Evolutionary conservation across 306 rosid species (phyloP).

Genomic region (Fragaria iinumae): DNA sequence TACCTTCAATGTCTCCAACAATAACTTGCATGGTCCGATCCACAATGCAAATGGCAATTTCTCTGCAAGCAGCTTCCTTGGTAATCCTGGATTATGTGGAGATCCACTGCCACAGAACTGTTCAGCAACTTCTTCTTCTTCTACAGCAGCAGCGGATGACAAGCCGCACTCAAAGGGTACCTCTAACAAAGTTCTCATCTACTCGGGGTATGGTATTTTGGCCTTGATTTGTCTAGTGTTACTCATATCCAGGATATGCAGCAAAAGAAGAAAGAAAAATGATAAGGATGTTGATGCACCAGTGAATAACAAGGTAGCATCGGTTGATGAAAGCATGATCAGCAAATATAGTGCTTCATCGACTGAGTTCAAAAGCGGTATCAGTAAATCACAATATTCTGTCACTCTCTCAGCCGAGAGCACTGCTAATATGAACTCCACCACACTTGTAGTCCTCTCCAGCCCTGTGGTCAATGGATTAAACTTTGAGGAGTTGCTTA

Average conservation of each 20-base stretch:
- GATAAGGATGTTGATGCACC: constrained; percentile 26
- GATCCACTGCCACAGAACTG: constrained; percentile 49
- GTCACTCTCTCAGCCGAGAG: constrained; percentile 44
- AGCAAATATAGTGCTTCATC: constrained; percentile 36
- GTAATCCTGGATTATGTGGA: constrained; percentile 68
- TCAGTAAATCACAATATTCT: constrained; percentile 49
- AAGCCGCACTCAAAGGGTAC: constrained; percentile 37
- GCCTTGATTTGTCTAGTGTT: constrained; percentile 38
- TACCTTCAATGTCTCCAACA: constrained; percentile 54
- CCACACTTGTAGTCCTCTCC: constrained; percentile 63
- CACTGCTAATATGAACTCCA: constrained; percentile 35
- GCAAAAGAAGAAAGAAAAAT: constrained; percentile 37
- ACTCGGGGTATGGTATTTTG: constrained; percentile 56
- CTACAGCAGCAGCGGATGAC: background rate
- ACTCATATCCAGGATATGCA: constrained; percentile 36
- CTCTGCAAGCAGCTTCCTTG: constrained; percentile 47
- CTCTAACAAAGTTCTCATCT: constrained; percentile 51
- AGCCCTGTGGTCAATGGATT: constrained; percentile 47
- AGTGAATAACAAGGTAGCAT: constrained; percentile 23
- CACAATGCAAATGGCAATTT: constrained; percentile 41
- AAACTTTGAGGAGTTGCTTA: constrained; percentile 67
- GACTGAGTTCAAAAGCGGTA: constrained; percentile 38
- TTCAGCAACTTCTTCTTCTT: constrained; percentile 10
- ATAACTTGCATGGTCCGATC: constrained; percentile 49
- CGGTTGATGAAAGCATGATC: constrained; percentile 25